A percentile compares a stretch with the other conserved stretches of the same genome.
Conservation (phyloP, 805 yeast species). For the Wickerhamiella azyma region DNA sequence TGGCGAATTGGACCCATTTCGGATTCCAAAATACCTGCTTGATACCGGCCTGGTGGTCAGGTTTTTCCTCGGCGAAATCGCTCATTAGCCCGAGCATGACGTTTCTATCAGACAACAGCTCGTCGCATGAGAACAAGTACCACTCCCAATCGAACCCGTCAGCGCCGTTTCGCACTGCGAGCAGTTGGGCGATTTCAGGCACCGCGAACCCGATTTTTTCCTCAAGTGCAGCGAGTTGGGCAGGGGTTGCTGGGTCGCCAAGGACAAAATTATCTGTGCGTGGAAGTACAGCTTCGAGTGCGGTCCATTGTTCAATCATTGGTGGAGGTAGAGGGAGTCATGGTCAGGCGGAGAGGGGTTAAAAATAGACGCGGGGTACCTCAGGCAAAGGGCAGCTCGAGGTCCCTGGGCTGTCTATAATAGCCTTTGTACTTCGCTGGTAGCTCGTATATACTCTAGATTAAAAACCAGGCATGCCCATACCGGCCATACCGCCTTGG, state of each 20-base stretch:
- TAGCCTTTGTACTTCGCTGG: too few relatives aligned
- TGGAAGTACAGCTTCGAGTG: background rate
- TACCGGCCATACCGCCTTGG: slow-evolving; percentile 18
- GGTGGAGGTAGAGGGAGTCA: too few relatives aligned
- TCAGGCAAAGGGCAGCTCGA: too few relatives aligned
- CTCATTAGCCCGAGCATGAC: background rate
- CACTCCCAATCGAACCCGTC: background rate
- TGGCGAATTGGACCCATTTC: slow-evolving; percentile 5
- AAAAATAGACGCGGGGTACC: too few relatives aligned
- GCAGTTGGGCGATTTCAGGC: background rate
- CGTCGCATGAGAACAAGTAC: background rate
- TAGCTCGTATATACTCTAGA: too few relatives aligned
- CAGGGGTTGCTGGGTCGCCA: background rate
- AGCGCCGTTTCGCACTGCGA: background rate
- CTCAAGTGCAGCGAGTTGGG: background rate
- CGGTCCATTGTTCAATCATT: background rate
- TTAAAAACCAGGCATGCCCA: slow-evolving; percentile 6
- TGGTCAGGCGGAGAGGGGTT: too few relatives aligned
- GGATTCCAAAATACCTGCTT: slow-evolving; percentile 2
- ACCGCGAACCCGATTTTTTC: background rate
- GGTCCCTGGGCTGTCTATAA: too few relatives aligned
- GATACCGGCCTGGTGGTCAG: background rate
- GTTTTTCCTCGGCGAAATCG: background rate
- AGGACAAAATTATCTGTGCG: background rate
- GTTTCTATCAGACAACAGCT: background rate